phyloP scores from a whole-genome alignment of 192 early-diverging fungal species.

The Gamsiella multidivaricata region DNA sequence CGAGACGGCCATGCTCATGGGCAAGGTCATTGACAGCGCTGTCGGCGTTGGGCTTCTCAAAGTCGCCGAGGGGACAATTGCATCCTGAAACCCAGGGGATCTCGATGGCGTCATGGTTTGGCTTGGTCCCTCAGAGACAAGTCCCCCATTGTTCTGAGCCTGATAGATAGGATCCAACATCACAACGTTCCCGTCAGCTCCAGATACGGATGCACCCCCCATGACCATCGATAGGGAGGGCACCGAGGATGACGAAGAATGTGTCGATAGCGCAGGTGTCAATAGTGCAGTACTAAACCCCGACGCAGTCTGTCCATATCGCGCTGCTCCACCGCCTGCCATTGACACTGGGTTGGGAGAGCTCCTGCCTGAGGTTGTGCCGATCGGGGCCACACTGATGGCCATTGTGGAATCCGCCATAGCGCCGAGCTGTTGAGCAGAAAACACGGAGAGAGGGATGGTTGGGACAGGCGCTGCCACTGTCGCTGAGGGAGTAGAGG shows the following conservation, averaged over 20 bases:
- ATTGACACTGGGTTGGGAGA: slow-evolving; percentile 17
- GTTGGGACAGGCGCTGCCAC: neutral
- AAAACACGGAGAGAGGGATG: neutral
- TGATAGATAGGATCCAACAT: slow-evolving; percentile 28
- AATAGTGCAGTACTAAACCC: slow-evolving; percentile 26
- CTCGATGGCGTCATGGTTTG: slow-evolving; percentile 18
- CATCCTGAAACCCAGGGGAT: slow-evolving; percentile 24
- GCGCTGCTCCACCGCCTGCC: neutral
- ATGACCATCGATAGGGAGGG: slow-evolving; percentile 31
- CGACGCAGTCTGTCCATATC: neutral
- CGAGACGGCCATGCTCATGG: slow-evolving; percentile 17
- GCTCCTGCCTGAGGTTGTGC: slow-evolving; percentile 6
- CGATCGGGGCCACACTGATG: neutral
- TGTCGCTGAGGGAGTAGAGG: neutral
- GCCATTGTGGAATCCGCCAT: neutral
- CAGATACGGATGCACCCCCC: neutral
- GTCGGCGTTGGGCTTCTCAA: slow-evolving; percentile 19
- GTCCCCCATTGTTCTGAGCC: neutral
- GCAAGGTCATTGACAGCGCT: neutral
- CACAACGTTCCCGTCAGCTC: slow-evolving; percentile 8
- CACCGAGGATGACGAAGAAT: slow-evolving; percentile 30
- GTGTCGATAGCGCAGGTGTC: slow-evolving; percentile 30
- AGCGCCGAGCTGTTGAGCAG: no score
- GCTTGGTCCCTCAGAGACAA: neutral
- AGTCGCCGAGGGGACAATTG: neutral